A percentile compares a stretch with the other conserved stretches of the same genome.
Conservation (phyloP, 495 filamentous ascomycete species). For the Achaetomiella virescens region DNA sequence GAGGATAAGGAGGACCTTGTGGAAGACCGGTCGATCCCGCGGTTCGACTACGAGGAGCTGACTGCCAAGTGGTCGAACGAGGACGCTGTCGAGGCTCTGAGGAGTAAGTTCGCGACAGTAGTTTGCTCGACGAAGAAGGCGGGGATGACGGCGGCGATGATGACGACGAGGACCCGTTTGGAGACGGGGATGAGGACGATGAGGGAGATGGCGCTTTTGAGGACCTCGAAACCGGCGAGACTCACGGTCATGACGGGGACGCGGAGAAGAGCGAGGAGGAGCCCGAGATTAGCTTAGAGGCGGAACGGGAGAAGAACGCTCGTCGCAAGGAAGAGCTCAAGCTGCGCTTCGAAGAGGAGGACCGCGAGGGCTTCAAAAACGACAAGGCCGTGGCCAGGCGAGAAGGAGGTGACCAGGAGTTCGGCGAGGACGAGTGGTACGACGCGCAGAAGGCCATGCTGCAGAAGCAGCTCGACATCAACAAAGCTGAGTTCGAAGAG, state of each 20-base stretch:
- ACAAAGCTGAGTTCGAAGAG: slow-evolving; percentile 80
- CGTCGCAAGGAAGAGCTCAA: slow-evolving; percentile 89
- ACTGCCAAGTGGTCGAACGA: slow-evolving; percentile 79
- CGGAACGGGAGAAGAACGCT: slow-evolving; percentile 86
- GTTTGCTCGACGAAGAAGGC: slow-evolving; percentile 46
- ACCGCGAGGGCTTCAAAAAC: slow-evolving; percentile 85
- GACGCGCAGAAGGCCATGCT: slow-evolving; percentile 90
- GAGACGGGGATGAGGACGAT: slow-evolving; percentile 52
- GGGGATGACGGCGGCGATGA: slow-evolving; percentile 46
- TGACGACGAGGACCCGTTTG: slow-evolving; percentile 68
- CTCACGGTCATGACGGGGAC: slow-evolving; percentile 34
- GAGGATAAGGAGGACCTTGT: slow-evolving; percentile 53
- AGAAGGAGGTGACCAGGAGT: slow-evolving; percentile 58
- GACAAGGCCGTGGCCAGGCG: slow-evolving; percentile 66
- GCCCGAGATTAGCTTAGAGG: slow-evolving; percentile 38
- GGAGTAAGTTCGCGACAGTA: slow-evolving; percentile 66
- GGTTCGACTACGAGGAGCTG: slow-evolving; percentile 72
- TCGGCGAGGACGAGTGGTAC: slow-evolving; percentile 98
- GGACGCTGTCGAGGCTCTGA: slow-evolving; percentile 67
- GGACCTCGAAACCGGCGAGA: slow-evolving; percentile 77
- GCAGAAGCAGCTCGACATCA: slow-evolving; percentile 91
- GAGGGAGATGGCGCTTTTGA: slow-evolving; percentile 89
- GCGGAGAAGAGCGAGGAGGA: slow-evolving; percentile 30
- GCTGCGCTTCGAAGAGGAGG: slow-evolving; percentile 93
- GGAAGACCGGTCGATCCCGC: slow-evolving; percentile 72